These are phyloP conservation scores for Trametopsis cervina DNA, from an alignment of 768 basidiomycete species.

Conservation along the genomic window DNA sequence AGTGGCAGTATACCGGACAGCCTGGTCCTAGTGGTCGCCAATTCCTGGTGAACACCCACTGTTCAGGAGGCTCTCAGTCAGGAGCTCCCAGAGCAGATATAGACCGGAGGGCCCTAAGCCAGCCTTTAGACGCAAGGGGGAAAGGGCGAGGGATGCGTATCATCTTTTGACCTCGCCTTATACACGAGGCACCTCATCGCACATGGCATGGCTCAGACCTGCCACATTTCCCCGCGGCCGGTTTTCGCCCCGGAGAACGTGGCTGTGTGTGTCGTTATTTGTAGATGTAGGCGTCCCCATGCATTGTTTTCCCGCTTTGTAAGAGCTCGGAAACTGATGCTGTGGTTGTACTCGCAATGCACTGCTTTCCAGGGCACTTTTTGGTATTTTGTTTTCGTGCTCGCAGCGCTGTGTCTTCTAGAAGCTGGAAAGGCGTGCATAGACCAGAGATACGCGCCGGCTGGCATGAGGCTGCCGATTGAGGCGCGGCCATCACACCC, in stretches of 20 bases:
- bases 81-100: constrained; percentile 7
- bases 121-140: constrained; percentile 2
- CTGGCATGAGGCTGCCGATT: background rate
- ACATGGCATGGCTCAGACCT: constrained; percentile 4
- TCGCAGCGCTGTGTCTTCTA: too few relatives aligned
- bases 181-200: constrained; percentile 10
- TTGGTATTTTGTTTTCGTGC: too few relatives aligned
- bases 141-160: constrained; percentile 4
- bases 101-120: constrained; percentile 6
- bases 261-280: background rate
- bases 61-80: constrained; percentile 5
- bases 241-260: constrained; percentile 3
- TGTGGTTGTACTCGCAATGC: background rate
- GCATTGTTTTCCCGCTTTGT: background rate
- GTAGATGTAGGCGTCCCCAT: background rate
- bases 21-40: constrained; percentile 9
- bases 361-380: too few relatives aligned
- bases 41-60: constrained; percentile 1
- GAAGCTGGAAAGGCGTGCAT: too few relatives aligned
- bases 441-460: too few relatives aligned
- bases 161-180: constrained; percentile 9
- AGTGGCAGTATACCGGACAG: constrained; percentile 1
- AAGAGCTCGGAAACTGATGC: background rate
- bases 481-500: background rate
- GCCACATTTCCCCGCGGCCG: background rate